Base-by-base conservation (phyloP, 352 stramenopile genomes). In the Detonula confervacea region DNA sequence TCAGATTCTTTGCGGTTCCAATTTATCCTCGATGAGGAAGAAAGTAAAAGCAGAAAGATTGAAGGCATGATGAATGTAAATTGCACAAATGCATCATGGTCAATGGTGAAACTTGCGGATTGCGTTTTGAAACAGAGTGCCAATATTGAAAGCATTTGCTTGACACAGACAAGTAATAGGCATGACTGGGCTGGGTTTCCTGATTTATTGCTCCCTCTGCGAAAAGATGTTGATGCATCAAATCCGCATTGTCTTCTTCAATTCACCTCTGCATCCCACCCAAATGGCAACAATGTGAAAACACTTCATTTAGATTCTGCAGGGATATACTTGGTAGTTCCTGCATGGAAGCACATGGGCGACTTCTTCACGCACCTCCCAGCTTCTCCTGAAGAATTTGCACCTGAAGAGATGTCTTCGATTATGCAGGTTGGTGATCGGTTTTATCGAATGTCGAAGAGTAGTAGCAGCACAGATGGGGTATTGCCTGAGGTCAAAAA, bases 361-460 rank as follows among this genome's bases (percentile, higher is more conserved):
- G 39, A 69, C 67, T 94, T 92, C 55, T 94, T 94, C 60, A 52
- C 66, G 18, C 37, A 66, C 62, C 56, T 92, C 1, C 72, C 77
- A 56, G 24, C 47, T 25, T 52, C 29, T 35, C 84, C 88, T 55
- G 73, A 77, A 64, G 73, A 91, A 29, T 79, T 90, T 42, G 75
- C 35, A 24, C 27, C 29, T 54, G 42, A 71, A 52, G 77, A 93
- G 39, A 76, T 84, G 47, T 51, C 61, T 65, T 69, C 60, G 22
- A 68, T 80, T 20, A 85, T 94, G 56, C 83, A 92, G 51, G 64
- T 94, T 47, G 85, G 81, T 14, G 87, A 94, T 83, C 55, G 73
- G 11, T 87, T 80, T 57, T 87, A 83, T 67, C 42, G 68, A 51
- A 76, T 84, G 47, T 69, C 59, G 24, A 73, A 74, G 54, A 55